Conservation (phyloP, 2,329 filamentous ascomycete species). For the Blumeria graminis region DNA sequence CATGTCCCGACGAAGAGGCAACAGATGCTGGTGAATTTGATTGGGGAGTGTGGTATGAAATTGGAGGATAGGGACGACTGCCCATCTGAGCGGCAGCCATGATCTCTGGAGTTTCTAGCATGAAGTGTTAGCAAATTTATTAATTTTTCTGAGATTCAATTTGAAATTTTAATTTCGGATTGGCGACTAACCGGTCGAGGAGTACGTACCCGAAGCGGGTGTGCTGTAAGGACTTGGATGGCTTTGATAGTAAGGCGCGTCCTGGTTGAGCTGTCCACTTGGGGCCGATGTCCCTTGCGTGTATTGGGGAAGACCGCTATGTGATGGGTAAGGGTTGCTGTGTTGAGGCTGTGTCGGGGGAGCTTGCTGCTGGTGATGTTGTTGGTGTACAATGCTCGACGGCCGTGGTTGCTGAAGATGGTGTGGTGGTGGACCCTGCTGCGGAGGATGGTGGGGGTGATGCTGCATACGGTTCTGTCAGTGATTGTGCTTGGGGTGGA, state of each 20-base stretch:
- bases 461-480: slow-evolving; percentile 29
- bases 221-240: slow-evolving; percentile 68
- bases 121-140: slow-evolving; percentile 7
- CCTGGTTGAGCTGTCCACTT: slow-evolving; percentile 34
- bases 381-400: slow-evolving; percentile 46
- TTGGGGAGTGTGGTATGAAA: slow-evolving; percentile 79
- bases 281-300: slow-evolving; percentile 37
- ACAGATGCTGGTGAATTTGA: slow-evolving; percentile 88
- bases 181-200: slow-evolving; percentile 45
- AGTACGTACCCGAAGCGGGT: slow-evolving; percentile 59
- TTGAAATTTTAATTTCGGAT: slow-evolving; percentile 3
- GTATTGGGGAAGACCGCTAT: slow-evolving; percentile 45
- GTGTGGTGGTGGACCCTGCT: slow-evolving; percentile 42
- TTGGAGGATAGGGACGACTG: slow-evolving; percentile 52
- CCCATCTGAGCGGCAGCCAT: slow-evolving; percentile 46
- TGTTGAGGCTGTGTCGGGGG: slow-evolving; percentile 32
- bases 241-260: slow-evolving; percentile 57
- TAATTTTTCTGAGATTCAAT: slow-evolving; percentile 1
- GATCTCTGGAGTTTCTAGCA: slow-evolving; percentile 35
- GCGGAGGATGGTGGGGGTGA: slow-evolving; percentile 37
- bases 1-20: slow-evolving; percentile 68
- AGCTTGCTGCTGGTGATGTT: slow-evolving; percentile 40
- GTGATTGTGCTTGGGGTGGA: slow-evolving; percentile 6
- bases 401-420: slow-evolving; percentile 49
- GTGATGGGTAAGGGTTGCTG: slow-evolving; percentile 40